A percentile compares a stretch with the other conserved stretches of the same genome.
Conservation (phyloP, 305 asterid species). For the Rubia balearica region DNA sequence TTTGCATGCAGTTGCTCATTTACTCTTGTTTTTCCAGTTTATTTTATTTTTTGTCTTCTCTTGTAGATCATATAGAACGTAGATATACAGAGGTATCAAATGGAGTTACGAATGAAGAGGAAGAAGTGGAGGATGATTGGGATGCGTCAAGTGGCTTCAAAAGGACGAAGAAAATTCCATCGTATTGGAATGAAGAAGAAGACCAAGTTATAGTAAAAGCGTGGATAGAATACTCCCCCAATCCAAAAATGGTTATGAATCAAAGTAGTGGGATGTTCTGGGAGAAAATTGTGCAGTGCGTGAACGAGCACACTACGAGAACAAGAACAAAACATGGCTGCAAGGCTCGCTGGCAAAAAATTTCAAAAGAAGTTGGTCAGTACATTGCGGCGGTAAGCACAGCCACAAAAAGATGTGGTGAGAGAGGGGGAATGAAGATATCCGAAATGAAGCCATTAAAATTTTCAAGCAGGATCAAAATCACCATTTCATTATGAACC, state of each 20-base stretch:
- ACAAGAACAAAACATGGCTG: neutral
- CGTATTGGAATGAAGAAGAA: neutral
- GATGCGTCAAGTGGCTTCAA: neutral
- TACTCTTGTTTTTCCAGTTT: neutral
- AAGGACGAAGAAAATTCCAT: neutral
- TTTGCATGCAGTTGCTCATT: neutral
- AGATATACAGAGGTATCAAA: conserved; percentile 78
- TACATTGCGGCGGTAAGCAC: neutral
- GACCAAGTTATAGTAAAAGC: neutral
- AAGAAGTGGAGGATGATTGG: neutral
- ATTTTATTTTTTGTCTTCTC: conserved; percentile 13
- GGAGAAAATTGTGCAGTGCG: neutral
- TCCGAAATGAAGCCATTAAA: neutral
- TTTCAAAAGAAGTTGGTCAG: neutral
- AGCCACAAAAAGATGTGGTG: neutral
- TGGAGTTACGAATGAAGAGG: conserved; percentile 53
- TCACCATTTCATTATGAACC: neutral
- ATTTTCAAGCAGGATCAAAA: neutral
- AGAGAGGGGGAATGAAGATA: neutral
- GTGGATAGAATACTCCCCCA: neutral
- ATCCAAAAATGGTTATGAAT: neutral
- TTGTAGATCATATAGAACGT: conserved; percentile 71
- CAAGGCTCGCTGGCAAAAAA: neutral
- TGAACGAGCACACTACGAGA: neutral
- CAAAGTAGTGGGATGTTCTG: neutral